Base-by-base conservation (phyloP, 2,329 filamentous ascomycete genomes). In the Ophiostoma tasmaniense region DNA sequence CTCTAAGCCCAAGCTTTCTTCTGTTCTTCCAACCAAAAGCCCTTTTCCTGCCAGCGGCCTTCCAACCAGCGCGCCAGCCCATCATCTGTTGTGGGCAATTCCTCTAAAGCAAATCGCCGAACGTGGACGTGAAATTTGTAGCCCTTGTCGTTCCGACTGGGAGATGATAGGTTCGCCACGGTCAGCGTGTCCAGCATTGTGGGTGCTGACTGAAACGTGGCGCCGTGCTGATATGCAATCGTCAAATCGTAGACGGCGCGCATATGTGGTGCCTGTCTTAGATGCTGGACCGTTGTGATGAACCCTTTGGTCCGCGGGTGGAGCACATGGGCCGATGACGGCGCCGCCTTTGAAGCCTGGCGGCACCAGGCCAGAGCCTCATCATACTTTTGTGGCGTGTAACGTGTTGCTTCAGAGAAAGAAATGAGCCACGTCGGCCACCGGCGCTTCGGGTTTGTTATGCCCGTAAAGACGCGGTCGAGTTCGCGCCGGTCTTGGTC, bases 361-460 rank as follows among this genome's bases (percentile, higher is more conserved):
- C 79, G 79, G 76, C 85, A 88, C 82, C 84, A 88, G 7, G 75
- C 74, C 69, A 79, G 79, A 1, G 85, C 82, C 71, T 83, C 79
- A 62, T 79, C 76, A 72, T 84, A 82, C 75, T 87, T 88, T 68
- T 78, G 74, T 0, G 78, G 78, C 2, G 84, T 87, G 75, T 82
- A 88, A 71, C 86, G 81, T 10, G 85, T 88, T n/a, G 83, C 84
- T 78, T 89, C 87, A 73, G 84, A 87, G 79, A 86, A 89, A 73
- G 85, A 85, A 73, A 89, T 82, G 73, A 89, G 83, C 87, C 85
- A 89, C 35, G 82, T 86, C 14, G 85, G 85, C 81, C 83, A 86
- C 66, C 79, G 79, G 69, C 79, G 11, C 50, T 55, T 22, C n/a
- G 50, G 79, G 65, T 79, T 74, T 14, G 82, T 80, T 64, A 87